Evolutionary conservation across 2,329 filamentous ascomycete genomes (phyloP).

Genomic region (Hypoxylon sp.): DNA sequence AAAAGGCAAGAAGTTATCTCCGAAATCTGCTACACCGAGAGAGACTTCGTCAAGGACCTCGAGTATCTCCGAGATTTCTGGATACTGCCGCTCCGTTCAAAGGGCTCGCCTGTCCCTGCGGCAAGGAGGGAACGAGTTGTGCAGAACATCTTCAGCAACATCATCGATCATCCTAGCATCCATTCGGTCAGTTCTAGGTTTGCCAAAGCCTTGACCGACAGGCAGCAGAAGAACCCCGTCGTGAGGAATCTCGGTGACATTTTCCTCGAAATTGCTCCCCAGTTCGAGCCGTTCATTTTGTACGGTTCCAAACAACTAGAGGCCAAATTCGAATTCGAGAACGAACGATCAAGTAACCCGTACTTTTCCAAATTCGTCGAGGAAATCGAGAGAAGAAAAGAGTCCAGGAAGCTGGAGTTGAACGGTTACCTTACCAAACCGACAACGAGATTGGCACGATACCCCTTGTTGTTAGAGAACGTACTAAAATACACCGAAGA

Average conservation of each 20-base stretch:
- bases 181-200: slow-evolving; percentile 90
- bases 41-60: slow-evolving; percentile 98
- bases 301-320: slow-evolving; percentile 97
- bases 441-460: slow-evolving; percentile 91
- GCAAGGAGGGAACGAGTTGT: slow-evolving; percentile 90
- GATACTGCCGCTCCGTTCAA: slow-evolving; percentile 88
- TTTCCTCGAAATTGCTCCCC: slow-evolving; percentile 88
- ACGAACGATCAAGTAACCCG: slow-evolving; percentile 86
- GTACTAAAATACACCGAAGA: slow-evolving; percentile 92
- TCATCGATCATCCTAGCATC: slow-evolving; percentile 81
- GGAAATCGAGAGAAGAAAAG: slow-evolving; percentile 93
- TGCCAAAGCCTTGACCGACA: slow-evolving; percentile 84
- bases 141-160: slow-evolving; percentile 93
- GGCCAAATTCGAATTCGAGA: slow-evolving; percentile 97
- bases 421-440: slow-evolving; percentile 98
- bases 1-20: slow-evolving; percentile 98
- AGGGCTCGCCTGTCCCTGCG: slow-evolving; percentile 86
- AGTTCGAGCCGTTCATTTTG: slow-evolving; percentile 94
- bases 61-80: slow-evolving; percentile 98
- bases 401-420: slow-evolving; percentile 93
- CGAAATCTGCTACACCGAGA: slow-evolving; percentile 97
- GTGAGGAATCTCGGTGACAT: slow-evolving; percentile 92
- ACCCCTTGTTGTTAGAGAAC: slow-evolving; percentile 89
- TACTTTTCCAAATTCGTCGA: slow-evolving; percentile 92
- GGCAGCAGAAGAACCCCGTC: slow-evolving; percentile 89